These are phyloP conservation scores for Helianthus tuberosus DNA, from an alignment of 129 eudicot species.

Conservation along the genomic window DNA sequence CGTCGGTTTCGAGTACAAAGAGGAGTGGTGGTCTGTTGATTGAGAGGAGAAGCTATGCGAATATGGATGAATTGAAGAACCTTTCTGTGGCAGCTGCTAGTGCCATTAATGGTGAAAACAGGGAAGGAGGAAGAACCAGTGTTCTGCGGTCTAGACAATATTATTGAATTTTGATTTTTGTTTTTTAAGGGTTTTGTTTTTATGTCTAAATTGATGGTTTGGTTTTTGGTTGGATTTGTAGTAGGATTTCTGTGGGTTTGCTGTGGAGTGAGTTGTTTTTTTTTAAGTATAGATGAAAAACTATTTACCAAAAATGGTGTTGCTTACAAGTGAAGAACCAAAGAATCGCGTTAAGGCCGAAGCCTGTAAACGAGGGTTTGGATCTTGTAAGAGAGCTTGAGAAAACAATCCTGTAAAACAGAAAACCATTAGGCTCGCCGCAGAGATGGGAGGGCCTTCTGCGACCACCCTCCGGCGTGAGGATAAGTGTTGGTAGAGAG, in stretches of 20 bases:
- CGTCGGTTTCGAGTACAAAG: slow-evolving; percentile 60
- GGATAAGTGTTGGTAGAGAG: too few species aligned
- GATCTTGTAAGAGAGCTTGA: too few species aligned
- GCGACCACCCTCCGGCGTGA: too few species aligned
- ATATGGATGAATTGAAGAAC: slow-evolving; percentile 67
- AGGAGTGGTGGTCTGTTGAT: slow-evolving; percentile 63
- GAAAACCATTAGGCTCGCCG: too few species aligned
- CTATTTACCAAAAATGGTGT: too few species aligned
- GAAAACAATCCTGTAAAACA: too few species aligned
- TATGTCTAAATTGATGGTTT: background rate
- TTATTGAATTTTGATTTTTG: slow-evolving; percentile 24
- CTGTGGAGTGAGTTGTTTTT: too few species aligned
- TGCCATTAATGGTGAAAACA: slow-evolving; percentile 65
- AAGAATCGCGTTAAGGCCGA: too few species aligned
- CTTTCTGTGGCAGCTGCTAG: slow-evolving; percentile 54
- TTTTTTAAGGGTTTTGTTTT: background rate
- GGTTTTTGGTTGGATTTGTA: slow-evolving; percentile 20
- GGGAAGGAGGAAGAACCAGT: slow-evolving; percentile 51
- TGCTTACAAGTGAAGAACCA: too few species aligned
- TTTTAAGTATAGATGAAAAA: too few species aligned
- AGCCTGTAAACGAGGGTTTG: too few species aligned
- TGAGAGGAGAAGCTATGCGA: slow-evolving; percentile 78
- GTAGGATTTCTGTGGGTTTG: background rate
- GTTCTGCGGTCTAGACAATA: slow-evolving; percentile 55
- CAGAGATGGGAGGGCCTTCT: too few species aligned